A percentile compares a stretch with the other conserved stretches of the same genome.
These are phyloP conservation scores for Macrolepiota fuliginosa DNA, from an alignment of 768 basidiomycete genomes.

Conservation along the genomic window DNA sequence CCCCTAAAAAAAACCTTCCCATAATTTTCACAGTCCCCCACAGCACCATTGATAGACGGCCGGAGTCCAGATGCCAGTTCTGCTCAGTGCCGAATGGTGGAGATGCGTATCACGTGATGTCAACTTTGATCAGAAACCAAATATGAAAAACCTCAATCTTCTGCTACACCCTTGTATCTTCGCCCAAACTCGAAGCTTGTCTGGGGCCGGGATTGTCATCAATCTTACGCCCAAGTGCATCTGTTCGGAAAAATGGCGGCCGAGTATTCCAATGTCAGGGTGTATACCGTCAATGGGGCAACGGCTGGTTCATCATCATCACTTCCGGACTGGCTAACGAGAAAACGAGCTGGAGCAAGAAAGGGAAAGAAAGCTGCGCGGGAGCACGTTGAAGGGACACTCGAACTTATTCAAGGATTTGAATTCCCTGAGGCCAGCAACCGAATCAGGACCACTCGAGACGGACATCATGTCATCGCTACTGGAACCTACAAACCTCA, in stretches of 20 bases:
- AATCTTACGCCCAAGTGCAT: neutral
- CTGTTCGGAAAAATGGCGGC: slow-evolving; percentile 14
- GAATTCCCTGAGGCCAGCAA: slow-evolving; percentile 97
- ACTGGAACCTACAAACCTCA: slow-evolving; percentile 99
- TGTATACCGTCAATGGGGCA: slow-evolving; percentile 96
- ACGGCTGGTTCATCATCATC: slow-evolving; percentile 84
- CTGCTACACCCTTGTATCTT: neutral
- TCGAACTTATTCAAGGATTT: slow-evolving; percentile 94
- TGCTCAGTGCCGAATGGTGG: no score
- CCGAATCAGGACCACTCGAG: slow-evolving; percentile 83
- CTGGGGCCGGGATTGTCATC: neutral
- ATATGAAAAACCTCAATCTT: neutral
- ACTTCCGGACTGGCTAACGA: slow-evolving; percentile 91
- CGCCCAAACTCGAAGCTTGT: neutral
- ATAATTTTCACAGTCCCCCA: no score
- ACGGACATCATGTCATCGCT: slow-evolving; percentile 90
- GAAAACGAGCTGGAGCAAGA: slow-evolving; percentile 61
- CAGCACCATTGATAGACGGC: no score
- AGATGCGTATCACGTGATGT: no score
- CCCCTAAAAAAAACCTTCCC: no score
- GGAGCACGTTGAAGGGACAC: slow-evolving; percentile 79
- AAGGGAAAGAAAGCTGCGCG: slow-evolving; percentile 65
- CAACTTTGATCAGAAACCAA: no score
- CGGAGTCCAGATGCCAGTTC: no score
- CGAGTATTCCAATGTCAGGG: slow-evolving; percentile 52